Evolutionary conservation across 345 rosid species (phyloP).

Genomic region (Ailanthus altissimus): DNA sequence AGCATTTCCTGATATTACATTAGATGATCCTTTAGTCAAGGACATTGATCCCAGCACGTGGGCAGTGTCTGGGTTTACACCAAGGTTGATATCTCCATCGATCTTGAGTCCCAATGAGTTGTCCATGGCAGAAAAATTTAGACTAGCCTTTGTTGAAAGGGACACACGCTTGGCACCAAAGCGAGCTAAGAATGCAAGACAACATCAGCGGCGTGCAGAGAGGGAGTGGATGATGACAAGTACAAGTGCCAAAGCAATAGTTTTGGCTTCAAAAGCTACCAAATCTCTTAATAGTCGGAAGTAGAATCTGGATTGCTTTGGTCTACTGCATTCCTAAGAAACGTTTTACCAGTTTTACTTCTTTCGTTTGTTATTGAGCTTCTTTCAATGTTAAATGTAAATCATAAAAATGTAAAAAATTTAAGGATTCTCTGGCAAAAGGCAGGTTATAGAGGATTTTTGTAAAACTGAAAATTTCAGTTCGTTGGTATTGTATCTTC

Average conservation of each 20-base stretch:
- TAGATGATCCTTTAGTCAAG: conserved; percentile 61
- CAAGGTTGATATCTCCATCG: conserved; percentile 30
- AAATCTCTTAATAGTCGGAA: conserved; percentile 49
- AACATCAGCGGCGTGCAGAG: conserved; percentile 79
- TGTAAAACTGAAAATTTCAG: neutral
- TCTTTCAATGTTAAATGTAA: neutral
- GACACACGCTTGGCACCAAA: conserved; percentile 86
- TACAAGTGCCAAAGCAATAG: conserved; percentile 62
- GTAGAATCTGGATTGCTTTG: conserved; percentile 11
- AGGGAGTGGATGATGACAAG: conserved; percentile 65
- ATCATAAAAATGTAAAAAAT: neutral
- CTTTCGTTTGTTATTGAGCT: neutral
- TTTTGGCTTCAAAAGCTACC: conserved; percentile 56
- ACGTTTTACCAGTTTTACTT: neutral
- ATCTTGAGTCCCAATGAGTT: conserved; percentile 45
- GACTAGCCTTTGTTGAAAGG: conserved; percentile 79
- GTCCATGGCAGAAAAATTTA: conserved; percentile 79
- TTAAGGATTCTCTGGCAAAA: neutral
- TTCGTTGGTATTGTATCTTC: neutral
- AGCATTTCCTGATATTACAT: conserved; percentile 51
- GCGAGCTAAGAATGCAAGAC: conserved; percentile 86
- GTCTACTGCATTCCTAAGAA: neutral
- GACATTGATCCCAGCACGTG: conserved; percentile 70
- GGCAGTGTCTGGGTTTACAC: conserved; percentile 39
- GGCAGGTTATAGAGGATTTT: neutral